Base-by-base conservation (phyloP, 176 grass and related monocot species). In the Pharus latifolius region DNA sequence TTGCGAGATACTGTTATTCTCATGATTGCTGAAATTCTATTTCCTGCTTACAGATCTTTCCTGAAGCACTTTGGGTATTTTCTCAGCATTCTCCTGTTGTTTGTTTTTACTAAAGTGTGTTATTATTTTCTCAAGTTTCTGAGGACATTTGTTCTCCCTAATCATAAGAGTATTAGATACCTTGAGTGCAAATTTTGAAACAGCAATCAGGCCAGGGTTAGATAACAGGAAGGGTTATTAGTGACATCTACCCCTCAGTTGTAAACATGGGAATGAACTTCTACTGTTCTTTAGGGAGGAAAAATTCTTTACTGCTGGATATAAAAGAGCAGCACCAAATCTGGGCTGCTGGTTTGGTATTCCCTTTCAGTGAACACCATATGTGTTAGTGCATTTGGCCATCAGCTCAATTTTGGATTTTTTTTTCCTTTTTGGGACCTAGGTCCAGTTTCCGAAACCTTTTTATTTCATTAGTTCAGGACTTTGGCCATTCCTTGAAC, bases 21-120 rank as follows among this genome's bases (percentile, higher is more conserved):
- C 42, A 47, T 77, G 27, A 75, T 96, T 70, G 84, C 87, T 3
- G 91, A 90, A 88, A 61, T 96, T 64, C 34, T 96, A 30, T 52
- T 90, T 49, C 80, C 84, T 80, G 91, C 91, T 56, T 96, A 96
- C 32, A 96, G 84, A 82, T 76, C 78, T 76, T 96, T 87, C 44
- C 27, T 91, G 48, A 67, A 83, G 56, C 63, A 20, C 14, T 96
- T 85, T 43, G 78, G 84, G 91, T 96, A 96, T 59, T 3, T 72
- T 41, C 11, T 16, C 10, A 20, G 0, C 45, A 34, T 4, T 30
- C 45, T 56, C 66, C 35, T 52, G 9, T 12, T 65, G 3, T 60
- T 46, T 71, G 15, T 55, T 64, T 65, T 47, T 51, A 7, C 13
- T 12, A 28, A 7, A 24, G 18, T 60, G 12, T 25, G 14, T 53